Base-by-base conservation (phyloP, 2,329 filamentous ascomycete genomes). In the Fusarium decemcellulare region DNA sequence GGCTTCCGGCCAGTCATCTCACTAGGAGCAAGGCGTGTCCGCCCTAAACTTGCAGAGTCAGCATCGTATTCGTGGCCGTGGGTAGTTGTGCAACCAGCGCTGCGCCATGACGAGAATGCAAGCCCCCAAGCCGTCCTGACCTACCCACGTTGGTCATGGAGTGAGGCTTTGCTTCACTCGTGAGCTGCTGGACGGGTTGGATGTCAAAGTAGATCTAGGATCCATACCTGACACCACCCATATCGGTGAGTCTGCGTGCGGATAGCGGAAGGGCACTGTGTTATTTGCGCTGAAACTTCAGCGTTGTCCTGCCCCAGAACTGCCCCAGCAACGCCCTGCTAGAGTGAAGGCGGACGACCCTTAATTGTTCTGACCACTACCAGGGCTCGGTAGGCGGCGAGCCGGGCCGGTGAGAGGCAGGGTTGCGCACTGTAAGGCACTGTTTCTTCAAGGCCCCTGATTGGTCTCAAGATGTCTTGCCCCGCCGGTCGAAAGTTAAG, bases 21-120 rank as follows among this genome's bases (percentile, higher is more conserved):
- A 52, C 30, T 23, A 54, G 16, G 53, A 43, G 14, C 54, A 62
- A 50, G 42, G 48, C 18, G 59, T 61, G 56, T 59, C 57, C 44
- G 42, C 56, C 55, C 44, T 65, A 61, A 59, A 60, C 59, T 67
- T 65, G 58, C 56, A 61, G 43, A 44, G 55, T 59, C 58, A 68
- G 66, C 60, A 66, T 73, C 71, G 69, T 72, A 72, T 72, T 64
- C 56, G 46, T 64, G 62, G 63, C 40, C 54, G 47, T 44, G 61
- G 23, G 42, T 56, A 36, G 47, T 46, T 67, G 65, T 72, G 59
- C 54, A 34, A 72, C 71, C 52, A 61, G 50, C 39, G 56, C 61
- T 67, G 60, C 52, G 43, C 58, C 60, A 59, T 61, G 44, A 56
- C 51, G 60, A 63, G 61, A 60, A 63, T 52, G 62, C 44, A 55